Base-by-base conservation (phyloP, 495 filamentous ascomycete species). In the Aspergillus campestris region DNA sequence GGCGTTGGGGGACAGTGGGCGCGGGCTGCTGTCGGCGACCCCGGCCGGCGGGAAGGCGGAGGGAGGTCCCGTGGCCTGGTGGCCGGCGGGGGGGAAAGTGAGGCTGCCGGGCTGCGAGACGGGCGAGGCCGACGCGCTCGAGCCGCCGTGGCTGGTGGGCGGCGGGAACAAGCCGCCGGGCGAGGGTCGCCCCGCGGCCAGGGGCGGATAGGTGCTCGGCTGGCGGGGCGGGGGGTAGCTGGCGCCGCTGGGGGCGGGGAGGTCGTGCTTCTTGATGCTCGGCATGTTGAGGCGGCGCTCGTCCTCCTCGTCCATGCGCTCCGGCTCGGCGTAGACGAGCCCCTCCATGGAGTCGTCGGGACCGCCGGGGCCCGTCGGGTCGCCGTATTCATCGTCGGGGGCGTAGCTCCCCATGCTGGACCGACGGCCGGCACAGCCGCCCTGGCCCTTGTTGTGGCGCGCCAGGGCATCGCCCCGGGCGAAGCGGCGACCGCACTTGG, bases 381-480 rank as follows among this genome's bases (percentile, higher is more conserved):
- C 84, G 1, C 73, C 75, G 38, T 77, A 78, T 40, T 89, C 83
- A 37, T 90, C 91, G 37, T 94, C 89, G 10, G 80, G 80, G 5
- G 75, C 82, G 59, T 89, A 92, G 60, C 88, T 83, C 18, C 86
- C 85, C 76, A 90, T 84, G 58, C 87, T 97, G 18, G 85, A 78
- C 46, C 92, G 72, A 38, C 92, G 78, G 36, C 92, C 92, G 15
- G 94, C 92, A 60, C 92, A 99, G 29, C 92, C 92, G 28, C 91
- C 92, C 51, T 91, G 87, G 14, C 94, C 92, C 64, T 97, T 96
- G 56, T 86, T 92, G 60, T 99, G 92, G 38, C 92, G 79, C 28
- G 92, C 92, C 18, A 99, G 66, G 11, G 92, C 92, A 66, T 99
- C 92, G 5, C 92, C 92, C 47, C 92, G 84, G 28, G 92, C 92